phyloP scores from a whole-genome alignment of 2,329 filamentous ascomycete species.

The Fusarium xyrophilum region DNA sequence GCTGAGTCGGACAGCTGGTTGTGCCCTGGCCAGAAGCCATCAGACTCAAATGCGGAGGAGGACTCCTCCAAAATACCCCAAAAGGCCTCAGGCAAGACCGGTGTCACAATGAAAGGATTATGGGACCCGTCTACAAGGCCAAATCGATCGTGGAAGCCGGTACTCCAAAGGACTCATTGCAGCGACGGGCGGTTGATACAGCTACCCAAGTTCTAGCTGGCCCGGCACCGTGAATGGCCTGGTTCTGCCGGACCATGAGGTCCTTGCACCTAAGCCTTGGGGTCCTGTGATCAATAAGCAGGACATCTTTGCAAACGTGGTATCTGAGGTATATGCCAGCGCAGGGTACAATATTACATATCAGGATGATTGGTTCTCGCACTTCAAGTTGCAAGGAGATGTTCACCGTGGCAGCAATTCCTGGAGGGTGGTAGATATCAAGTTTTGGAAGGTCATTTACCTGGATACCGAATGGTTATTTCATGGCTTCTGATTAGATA shows the following conservation, averaged over 20 bases:
- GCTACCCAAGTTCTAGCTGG: conserved; percentile 1
- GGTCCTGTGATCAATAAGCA: conserved; percentile 37
- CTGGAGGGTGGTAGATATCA: neutral
- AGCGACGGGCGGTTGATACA: neutral
- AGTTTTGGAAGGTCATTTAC: neutral
- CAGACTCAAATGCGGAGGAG: accelerated
- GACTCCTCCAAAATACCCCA: neutral
- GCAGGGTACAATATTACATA: conserved; percentile 34
- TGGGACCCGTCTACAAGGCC: conserved; percentile 1
- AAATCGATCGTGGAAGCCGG: conserved; percentile 27
- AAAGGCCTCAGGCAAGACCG: neutral
- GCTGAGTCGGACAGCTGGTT: neutral
- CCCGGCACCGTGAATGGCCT: conserved; percentile 36
- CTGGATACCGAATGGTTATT: neutral
- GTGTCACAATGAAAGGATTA: neutral
- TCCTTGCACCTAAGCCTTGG: conserved; percentile 39
- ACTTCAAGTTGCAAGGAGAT: conserved; percentile 37
- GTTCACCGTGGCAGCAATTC: conserved; percentile 38
- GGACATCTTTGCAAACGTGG: conserved; percentile 39
- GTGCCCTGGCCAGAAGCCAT: neutral
- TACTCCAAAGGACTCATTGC: neutral
- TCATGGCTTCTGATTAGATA: neutral
- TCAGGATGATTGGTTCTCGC: conserved; percentile 42
- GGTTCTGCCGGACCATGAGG: conserved; percentile 19
- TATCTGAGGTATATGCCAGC: conserved; percentile 30